Evolutionary conservation across 257 asterid species (phyloP), one percentile per base, ranked within the genome.

Genomic region (Marsdenia floribunda): DNA sequence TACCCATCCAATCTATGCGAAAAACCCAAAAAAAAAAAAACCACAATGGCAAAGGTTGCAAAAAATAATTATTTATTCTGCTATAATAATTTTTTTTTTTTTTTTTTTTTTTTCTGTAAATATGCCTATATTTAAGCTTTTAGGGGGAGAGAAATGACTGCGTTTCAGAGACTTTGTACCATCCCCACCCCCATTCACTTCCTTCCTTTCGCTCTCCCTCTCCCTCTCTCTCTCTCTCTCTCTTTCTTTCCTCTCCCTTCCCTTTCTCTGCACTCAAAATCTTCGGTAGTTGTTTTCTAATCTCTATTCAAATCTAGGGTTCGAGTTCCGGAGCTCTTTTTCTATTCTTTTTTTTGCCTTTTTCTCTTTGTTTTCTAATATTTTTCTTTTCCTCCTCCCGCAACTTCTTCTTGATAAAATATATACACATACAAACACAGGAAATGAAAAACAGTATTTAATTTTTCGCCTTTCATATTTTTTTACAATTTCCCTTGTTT

Each of bases 211-310:
- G 3, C 46, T 21, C 78, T 47, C 46, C 11, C 73, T 47, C 72
- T 15, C 22, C 18, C 69, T 18, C 7, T 18, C 22, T 53, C 58
- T 18, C 49, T 26, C 33, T 26, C 59, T 29, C 40, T n/a, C 21
- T 66, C 14, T 11, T 35, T 19, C 42, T 54, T 18, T 47, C 29
- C 42, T 54, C 24, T 40, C 68, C 42, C 33, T 72, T 52, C 58
- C 74, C 78, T 58, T 44, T 68, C 78, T 65, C 78, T 73, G 71
- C 67, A 73, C 72, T 78, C 82, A 68, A 73, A 78, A 58, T 44
- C 65, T 59, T 42, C 44, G 22, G 54, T 49, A 2, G 21, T 70
- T 52, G 65, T 60, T 60, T 71, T 60, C 75, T 46, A 47, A 59
- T 59, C 76, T 77, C 72, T 61, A 70, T 57, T 77, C 72, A 60